Evolutionary conservation across 2,329 filamentous ascomycete species (phyloP).

Genomic region (Esteya vermicola): DNA sequence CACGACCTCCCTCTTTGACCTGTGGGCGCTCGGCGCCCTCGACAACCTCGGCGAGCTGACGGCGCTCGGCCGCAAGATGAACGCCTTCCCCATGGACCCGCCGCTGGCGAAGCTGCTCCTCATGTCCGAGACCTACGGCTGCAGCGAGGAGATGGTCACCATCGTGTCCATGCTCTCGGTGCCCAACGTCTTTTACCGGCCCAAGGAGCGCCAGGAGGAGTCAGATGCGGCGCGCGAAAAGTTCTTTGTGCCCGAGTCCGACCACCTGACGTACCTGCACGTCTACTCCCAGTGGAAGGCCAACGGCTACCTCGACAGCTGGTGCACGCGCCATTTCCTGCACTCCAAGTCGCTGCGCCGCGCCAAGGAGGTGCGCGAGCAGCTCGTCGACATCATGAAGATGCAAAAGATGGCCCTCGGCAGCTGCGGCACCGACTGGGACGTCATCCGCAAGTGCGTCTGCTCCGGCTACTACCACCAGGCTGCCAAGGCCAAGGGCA

Average conservation of each 20-base stretch:
- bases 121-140: conserved; percentile 76
- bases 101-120: conserved; percentile 90
- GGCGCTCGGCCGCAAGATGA: conserved; percentile 79
- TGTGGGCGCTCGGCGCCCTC: conserved; percentile 88
- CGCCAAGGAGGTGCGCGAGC: conserved; percentile 87
- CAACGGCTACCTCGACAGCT: conserved; percentile 78
- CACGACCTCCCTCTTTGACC: conserved; percentile 88
- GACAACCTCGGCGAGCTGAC: conserved; percentile 92
- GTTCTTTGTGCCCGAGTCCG: conserved; percentile 95
- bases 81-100: conserved; percentile 95
- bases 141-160: conserved; percentile 94
- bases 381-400: conserved; percentile 86
- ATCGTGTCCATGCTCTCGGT: conserved; percentile 98
- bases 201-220: conserved; percentile 92
- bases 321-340: conserved; percentile 87
- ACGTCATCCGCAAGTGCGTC: conserved; percentile 88
- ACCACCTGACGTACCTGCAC: conserved; percentile 88
- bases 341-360: conserved; percentile 88
- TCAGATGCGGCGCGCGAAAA: conserved; percentile 91
- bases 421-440: conserved; percentile 94
- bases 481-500: conserved; percentile 87
- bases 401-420: conserved; percentile 80
- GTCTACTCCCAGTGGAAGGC: conserved; percentile 93
- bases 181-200: conserved; percentile 90
- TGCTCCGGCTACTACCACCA: conserved; percentile 98